A percentile compares a stretch with the other conserved stretches of the same genome.
Evolutionary conservation across 345 rosid genomes (phyloP).

Genomic region (Kandelia obovata): DNA sequence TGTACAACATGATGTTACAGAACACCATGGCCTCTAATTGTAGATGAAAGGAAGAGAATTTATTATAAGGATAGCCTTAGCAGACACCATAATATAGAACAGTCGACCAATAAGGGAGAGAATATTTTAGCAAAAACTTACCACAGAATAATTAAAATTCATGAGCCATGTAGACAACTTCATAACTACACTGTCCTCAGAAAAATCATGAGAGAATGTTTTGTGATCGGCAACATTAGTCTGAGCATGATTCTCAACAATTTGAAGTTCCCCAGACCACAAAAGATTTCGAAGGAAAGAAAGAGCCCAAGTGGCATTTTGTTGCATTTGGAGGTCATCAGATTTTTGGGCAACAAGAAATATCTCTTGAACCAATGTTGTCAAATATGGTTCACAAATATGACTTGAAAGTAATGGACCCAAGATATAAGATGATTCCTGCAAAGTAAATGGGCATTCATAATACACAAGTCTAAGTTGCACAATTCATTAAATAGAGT

Average conservation of each 20-base stretch:
- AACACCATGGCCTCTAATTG: background rate
- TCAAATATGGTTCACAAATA: conserved; percentile 48
- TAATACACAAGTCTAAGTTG: conserved; percentile 6
- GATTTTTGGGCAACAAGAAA: conserved; percentile 78
- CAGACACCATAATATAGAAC: background rate
- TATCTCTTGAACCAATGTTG: conserved; percentile 68
- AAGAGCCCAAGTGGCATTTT: conserved; percentile 82
- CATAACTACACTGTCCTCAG: conserved; percentile 62
- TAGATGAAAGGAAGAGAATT: background rate
- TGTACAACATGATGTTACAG: background rate
- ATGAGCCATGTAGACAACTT: conserved; percentile 62
- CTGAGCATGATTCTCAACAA: conserved; percentile 24
- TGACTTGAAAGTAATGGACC: conserved; percentile 60
- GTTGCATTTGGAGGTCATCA: conserved; percentile 62
- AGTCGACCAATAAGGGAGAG: background rate
- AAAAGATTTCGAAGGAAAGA: conserved; percentile 63
- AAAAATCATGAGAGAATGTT: conserved; percentile 48
- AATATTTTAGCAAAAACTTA: conserved; percentile 24
- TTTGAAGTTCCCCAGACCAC: conserved; percentile 50
- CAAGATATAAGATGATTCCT: conserved; percentile 55
- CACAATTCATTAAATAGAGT: background rate
- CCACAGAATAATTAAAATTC: conserved; percentile 45
- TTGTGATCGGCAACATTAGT: conserved; percentile 35
- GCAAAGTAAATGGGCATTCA: conserved; percentile 32
- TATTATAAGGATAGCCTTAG: background rate